Evolutionary conservation across 129 eudicot genomes (phyloP).

Genomic region (Lactuca saligna): DNA sequence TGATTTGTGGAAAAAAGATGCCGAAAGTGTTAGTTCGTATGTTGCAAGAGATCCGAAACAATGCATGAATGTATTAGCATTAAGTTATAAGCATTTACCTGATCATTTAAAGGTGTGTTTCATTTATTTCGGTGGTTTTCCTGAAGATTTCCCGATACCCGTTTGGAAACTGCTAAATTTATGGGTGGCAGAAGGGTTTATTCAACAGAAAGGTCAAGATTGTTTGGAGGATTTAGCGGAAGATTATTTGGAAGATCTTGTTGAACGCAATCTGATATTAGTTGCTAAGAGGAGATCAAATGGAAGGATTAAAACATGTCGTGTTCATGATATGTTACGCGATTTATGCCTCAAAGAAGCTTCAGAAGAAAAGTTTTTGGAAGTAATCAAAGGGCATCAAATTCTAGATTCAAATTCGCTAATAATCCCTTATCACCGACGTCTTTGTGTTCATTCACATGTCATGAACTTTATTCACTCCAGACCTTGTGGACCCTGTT

Average conservation of each 20-base stretch:
- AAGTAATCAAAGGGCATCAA: constrained; percentile 26
- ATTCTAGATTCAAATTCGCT: constrained; percentile 17
- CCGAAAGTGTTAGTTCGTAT: constrained; percentile 46
- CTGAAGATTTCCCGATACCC: constrained; percentile 41
- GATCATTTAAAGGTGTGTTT: constrained; percentile 51
- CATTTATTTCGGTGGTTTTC: constrained; percentile 47
- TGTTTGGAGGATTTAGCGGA: constrained; percentile 52
- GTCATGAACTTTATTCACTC: constrained; percentile 41
- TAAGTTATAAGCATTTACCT: constrained; percentile 44
- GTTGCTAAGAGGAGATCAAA: constrained; percentile 29
- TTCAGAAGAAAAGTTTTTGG: constrained; percentile 43
- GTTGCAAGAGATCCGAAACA: constrained; percentile 51
- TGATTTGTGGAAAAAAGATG: constrained; percentile 44
- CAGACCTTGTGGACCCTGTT: constrained; percentile 46
- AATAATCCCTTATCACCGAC: constrained; percentile 31
- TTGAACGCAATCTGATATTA: constrained; percentile 39
- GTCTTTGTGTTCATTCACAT: constrained; percentile 53
- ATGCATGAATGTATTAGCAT: constrained; percentile 32
- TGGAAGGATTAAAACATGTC: constrained; percentile 43
- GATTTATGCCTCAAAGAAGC: constrained; percentile 38
- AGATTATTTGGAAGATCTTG: constrained; percentile 44
- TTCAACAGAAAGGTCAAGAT: constrained; percentile 28
- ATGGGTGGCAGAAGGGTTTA: constrained; percentile 62
- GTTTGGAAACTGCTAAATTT: constrained; percentile 37
- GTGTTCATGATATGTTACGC: constrained; percentile 41